Conservation (phyloP, 306 rosid genomes). For the Cucurbita moschata region DNA sequence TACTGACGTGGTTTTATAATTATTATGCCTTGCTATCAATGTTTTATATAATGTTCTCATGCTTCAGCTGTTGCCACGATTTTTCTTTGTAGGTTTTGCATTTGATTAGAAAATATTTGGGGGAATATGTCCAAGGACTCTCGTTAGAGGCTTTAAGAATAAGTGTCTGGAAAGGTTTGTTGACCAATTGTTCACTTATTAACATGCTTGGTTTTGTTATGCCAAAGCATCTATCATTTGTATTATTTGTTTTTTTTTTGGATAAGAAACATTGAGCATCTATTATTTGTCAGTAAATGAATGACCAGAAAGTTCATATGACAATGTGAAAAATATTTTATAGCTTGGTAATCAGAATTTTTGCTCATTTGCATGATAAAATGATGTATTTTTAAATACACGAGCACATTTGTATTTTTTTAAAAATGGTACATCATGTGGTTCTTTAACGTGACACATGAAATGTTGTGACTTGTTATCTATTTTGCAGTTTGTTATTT, state of each 20-base stretch:
- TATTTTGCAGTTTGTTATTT: not conserved
- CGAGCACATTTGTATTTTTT: not conserved
- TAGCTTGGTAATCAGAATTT: not conserved
- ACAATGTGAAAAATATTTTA: not conserved
- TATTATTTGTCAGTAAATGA: not conserved
- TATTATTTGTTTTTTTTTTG: not conserved
- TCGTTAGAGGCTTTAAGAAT: constrained; percentile 83
- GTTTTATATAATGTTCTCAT: not conserved
- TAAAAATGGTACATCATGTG: not conserved
- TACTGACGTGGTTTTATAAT: not conserved
- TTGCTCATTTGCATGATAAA: not conserved
- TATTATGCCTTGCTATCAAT: not conserved
- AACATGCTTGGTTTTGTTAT: constrained; percentile 6
- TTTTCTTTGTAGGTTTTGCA: constrained; percentile 54
- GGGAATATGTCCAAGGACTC: constrained; percentile 97
- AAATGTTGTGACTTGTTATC: not conserved
- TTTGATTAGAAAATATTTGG: constrained; percentile 80
- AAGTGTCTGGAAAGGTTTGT: constrained; percentile 95
- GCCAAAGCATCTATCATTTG: not conserved
- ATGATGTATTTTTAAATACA: not conserved
- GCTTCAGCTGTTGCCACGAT: not conserved
- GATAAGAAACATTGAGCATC: not conserved
- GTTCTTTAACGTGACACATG: not conserved
- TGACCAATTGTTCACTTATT: constrained; percentile 5
- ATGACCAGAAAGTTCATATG: not conserved